These are phyloP conservation scores for Rhodotorula glutinis DNA, from an alignment of 1,284 basidiomycete genomes.

Conservation along the genomic window DNA sequence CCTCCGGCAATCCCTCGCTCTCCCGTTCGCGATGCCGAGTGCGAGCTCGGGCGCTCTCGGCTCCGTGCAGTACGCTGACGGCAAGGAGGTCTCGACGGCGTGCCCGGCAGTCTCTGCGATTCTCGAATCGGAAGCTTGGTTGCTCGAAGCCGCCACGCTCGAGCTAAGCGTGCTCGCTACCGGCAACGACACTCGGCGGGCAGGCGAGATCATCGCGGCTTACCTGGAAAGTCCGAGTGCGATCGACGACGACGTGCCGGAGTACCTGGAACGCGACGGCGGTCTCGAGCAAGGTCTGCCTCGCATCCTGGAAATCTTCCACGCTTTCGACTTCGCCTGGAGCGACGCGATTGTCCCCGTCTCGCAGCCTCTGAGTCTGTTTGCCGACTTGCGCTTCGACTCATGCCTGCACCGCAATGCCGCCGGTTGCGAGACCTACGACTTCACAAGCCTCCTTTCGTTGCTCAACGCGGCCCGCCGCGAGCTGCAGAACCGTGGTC, in stretches of 20 bases:
- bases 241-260: constrained; percentile 20
- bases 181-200: constrained; percentile 53
- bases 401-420: constrained; percentile 68
- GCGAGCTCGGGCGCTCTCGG: constrained; percentile 56
- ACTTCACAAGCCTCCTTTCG: constrained; percentile 65
- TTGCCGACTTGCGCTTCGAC: constrained; percentile 67
- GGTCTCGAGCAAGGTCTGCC: constrained; percentile 75
- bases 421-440: constrained; percentile 76
- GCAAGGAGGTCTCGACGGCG: constrained; percentile 67
- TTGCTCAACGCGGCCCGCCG: constrained; percentile 63
- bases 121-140: constrained; percentile 75
- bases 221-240: constrained; percentile 40
- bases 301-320: constrained; percentile 79
- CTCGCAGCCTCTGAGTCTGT: constrained; percentile 64
- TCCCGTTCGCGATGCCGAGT: constrained; percentile 54
- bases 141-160: constrained; percentile 81
- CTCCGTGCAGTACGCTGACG: constrained; percentile 68
- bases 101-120: constrained; percentile 71
- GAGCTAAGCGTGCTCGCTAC: constrained; percentile 84
- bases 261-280: constrained; percentile 48
- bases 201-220: constrained; percentile 43
- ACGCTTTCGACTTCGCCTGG: constrained; percentile 84
- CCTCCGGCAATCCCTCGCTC: constrained; percentile 69
- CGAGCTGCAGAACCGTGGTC: constrained; percentile 64
- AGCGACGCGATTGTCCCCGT: constrained; percentile 65